Base-by-base conservation (phyloP, 164 flowering plant genomes). In the Dillenia turbinata region DNA sequence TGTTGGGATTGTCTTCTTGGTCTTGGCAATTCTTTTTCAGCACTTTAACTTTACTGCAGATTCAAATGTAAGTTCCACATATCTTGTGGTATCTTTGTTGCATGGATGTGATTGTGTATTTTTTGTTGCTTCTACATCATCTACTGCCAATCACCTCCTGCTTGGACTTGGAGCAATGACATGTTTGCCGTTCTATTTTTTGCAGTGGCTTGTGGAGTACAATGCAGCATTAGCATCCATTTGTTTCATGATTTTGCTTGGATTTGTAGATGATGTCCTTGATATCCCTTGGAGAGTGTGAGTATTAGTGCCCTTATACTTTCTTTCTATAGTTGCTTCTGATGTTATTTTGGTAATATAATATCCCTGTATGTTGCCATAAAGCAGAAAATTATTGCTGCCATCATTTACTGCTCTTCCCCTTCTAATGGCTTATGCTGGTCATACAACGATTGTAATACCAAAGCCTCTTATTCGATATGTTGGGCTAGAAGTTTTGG, bases 201-300 rank as follows among this genome's bases (percentile, higher is more conserved):
- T 79, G 78, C 84, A 90, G 97, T 94, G 96, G 98, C 97, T 91
- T 65, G 95, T 89, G 63, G 95, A 89, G 78, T 93, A 89, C 72
- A 87, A 85, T 81, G 98, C 97, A 56, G 98, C 97, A 66, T 67
- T 94, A 65, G 91, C 85, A 64, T 89, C 90, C 54, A 83, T 91
- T 66, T 83, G 95, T 76, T 91, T 90, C 81, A 91, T 94, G 97
- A 76, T 74, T 63, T 79, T 94, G 67, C 97, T 94, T 73, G 98
- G 98, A 56, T 94, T 93, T 82, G 85, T 93, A 7, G 98, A 93
- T 79, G 98, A 93, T 72, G 96, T 93, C 69, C 89, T 93, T 54
- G 98, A 90, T 79, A 68, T 89, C 17, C 98, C 98, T 46, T 90
- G 98, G 98, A 89, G 98, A 74, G 89, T 93, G 98, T 93, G 77